Percentiles rank a stretch among this genome's conserved stretches.
Conservation (phyloP, 371 early-diverging fungal species). For the Saksenaea vasiformis region DNA sequence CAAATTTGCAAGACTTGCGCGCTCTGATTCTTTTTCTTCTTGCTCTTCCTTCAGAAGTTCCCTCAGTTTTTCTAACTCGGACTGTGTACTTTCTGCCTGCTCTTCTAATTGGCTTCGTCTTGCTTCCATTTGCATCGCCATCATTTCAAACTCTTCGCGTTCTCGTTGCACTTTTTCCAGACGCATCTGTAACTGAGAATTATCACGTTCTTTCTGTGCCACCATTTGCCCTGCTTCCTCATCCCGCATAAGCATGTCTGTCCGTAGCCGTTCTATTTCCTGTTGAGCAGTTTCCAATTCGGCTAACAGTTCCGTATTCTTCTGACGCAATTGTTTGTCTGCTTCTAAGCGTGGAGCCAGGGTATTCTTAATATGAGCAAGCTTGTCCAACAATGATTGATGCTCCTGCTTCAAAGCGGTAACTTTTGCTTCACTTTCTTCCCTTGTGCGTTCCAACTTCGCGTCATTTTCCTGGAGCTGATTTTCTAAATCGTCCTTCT, state of each 20-base stretch:
- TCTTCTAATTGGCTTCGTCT: conserved; percentile 55
- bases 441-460: conserved; percentile 15
- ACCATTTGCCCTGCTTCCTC: conserved; percentile 25
- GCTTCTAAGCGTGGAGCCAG: conserved; percentile 45
- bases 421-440: conserved; percentile 22
- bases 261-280: conserved; percentile 26
- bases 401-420: conserved; percentile 45
- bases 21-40: conserved; percentile 59
- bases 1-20: conserved; percentile 75
- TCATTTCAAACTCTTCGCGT: conserved; percentile 66
- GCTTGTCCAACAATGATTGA: conserved; percentile 33
- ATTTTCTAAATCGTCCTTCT: conserved; percentile 32
- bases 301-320: conserved; percentile 24
- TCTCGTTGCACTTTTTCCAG: conserved; percentile 60
- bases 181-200: conserved; percentile 44
- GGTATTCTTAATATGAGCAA: conserved; percentile 44
- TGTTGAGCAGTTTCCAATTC: conserved; percentile 21
- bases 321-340: conserved; percentile 41
- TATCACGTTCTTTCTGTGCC: conserved; percentile 21
- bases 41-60: conserved; percentile 28
- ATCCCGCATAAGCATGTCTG: conserved; percentile 30
- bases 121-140: conserved; percentile 59
- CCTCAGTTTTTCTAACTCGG: conserved; percentile 45
- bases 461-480: conserved; percentile 8
- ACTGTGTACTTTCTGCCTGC: conserved; percentile 28